These are phyloP conservation scores for Huntiella savannae DNA, from an alignment of 2,329 filamentous ascomycete genomes.

Conservation along the genomic window DNA sequence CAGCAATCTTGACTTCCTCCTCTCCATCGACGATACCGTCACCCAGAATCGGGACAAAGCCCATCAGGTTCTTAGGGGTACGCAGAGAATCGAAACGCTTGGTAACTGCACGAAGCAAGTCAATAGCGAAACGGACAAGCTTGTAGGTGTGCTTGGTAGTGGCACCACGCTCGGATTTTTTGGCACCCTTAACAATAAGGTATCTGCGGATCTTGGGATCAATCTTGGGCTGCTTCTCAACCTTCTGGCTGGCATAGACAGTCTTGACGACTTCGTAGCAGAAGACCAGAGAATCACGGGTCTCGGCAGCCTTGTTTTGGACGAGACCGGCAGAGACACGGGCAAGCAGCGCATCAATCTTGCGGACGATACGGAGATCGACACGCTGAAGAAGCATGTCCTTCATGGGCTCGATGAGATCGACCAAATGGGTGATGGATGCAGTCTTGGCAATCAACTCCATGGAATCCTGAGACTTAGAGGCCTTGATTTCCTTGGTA, in stretches of 20 bases:
- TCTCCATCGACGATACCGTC: conserved; percentile 70
- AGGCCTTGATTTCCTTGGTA: conserved; percentile 96
- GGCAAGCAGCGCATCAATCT: conserved; percentile 74
- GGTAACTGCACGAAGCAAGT: conserved; percentile 67
- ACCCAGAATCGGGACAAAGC: conserved; percentile 75
- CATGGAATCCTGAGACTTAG: conserved; percentile 96
- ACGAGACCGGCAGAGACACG: conserved; percentile 69
- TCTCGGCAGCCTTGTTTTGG: conserved; percentile 60
- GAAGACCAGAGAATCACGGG: conserved; percentile 72
- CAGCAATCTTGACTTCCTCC: conserved; percentile 81
- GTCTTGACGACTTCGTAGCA: conserved; percentile 88
- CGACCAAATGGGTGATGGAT: conserved; percentile 53
- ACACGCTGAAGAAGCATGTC: conserved; percentile 67
- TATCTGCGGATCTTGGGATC: conserved; percentile 52
- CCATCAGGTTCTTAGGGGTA: conserved; percentile 59
- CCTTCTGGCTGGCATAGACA: conserved; percentile 49
- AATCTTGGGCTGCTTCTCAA: conserved; percentile 31
- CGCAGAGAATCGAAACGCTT: conserved; percentile 70
- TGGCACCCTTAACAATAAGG: conserved; percentile 60
- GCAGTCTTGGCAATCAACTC: conserved; percentile 73
- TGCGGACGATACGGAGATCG: conserved; percentile 62
- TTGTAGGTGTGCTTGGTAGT: conserved; percentile 74
- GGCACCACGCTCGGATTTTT: conserved; percentile 51
- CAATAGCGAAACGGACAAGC: conserved; percentile 69
- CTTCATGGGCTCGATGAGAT: conserved; percentile 61